Conservation (phyloP, 805 yeast genomes). For the Clavispora vitiphila region DNA sequence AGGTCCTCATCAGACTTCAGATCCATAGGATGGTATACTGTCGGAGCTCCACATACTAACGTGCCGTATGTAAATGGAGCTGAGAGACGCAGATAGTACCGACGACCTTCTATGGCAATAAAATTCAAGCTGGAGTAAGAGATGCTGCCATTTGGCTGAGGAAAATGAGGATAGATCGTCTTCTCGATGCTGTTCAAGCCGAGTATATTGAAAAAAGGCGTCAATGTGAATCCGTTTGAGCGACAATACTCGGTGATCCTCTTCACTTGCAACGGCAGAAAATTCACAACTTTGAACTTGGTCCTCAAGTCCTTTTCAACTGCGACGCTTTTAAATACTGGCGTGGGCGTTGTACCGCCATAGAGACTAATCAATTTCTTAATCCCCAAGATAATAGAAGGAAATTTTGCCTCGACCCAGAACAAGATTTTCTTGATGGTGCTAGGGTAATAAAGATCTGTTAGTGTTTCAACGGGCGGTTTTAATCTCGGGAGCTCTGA, state of each 20-base stretch:
- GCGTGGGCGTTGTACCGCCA: not conserved
- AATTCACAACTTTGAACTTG: conserved; percentile 5
- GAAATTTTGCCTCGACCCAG: conserved; percentile 1
- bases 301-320: conserved; percentile 1
- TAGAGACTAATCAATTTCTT: not conserved
- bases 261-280: conserved; percentile 10
- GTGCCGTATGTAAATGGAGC: conserved; percentile 4
- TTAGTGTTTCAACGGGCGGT: conserved; percentile 7
- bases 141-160: not conserved
- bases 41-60: conserved; percentile 6
- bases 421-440: not conserved
- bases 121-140: conserved; percentile 4
- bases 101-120: conserved; percentile 8
- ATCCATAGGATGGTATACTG: conserved; percentile 2
- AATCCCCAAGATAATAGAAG: not conserved
- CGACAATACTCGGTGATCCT: conserved; percentile 12
- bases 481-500: conserved; percentile 1
- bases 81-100: conserved; percentile 5
- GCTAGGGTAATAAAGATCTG: conserved; percentile 4
- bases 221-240: conserved; percentile 14
- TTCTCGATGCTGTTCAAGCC: conserved; percentile 11
- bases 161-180: conserved; percentile 2
- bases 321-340: conserved; percentile 2
- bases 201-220: conserved; percentile 16
- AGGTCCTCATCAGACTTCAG: conserved; percentile 1